A percentile compares a stretch with the other conserved stretches of the same genome.
Evolutionary conservation across 2,329 filamentous ascomycete species (phyloP).

Genomic region (Pseudonectria buxi): DNA sequence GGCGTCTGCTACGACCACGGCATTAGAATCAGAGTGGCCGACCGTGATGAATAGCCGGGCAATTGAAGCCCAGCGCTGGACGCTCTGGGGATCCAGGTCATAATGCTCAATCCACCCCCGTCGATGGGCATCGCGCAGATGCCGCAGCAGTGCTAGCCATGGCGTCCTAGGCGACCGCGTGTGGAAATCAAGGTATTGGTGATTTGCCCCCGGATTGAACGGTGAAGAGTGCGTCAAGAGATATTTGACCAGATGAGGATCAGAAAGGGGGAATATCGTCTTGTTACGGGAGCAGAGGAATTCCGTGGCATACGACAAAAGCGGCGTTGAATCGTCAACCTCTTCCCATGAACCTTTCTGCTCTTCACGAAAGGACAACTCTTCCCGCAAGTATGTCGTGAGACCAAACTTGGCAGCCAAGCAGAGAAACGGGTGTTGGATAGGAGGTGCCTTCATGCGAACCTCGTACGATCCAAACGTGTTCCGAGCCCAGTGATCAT

Average conservation of each 20-base stretch:
- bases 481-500: slow-evolving; percentile 29
- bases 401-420: slow-evolving; percentile 29
- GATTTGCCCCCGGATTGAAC: slow-evolving; percentile 12
- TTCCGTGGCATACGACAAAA: slow-evolving; percentile 27
- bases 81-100: slow-evolving; percentile 21
- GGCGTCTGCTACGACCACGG: slow-evolving; percentile 18
- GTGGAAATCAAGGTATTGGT: slow-evolving; percentile 17
- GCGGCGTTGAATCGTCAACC: slow-evolving; percentile 17
- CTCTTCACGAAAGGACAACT: slow-evolving; percentile 8
- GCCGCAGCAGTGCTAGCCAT: slow-evolving; percentile 25
- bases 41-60: slow-evolving; percentile 20
- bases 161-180: slow-evolving; percentile 17
- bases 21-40: slow-evolving; percentile 20
- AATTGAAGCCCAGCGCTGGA: slow-evolving; percentile 23
- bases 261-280: slow-evolving; percentile 28
- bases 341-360: not conserved
- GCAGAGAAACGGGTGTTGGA: slow-evolving; percentile 25
- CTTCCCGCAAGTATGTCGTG: slow-evolving; percentile 18
- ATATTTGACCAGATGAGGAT: slow-evolving; percentile 19
- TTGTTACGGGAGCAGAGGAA: slow-evolving; percentile 28
- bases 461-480: slow-evolving; percentile 26
- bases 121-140: slow-evolving; percentile 24
- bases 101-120: slow-evolving; percentile 26
- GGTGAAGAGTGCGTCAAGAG: slow-evolving; percentile 15
- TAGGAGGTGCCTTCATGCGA: slow-evolving; percentile 23